Evolutionary conservation across 495 filamentous ascomycete species (phyloP), one percentile per base, ranked within the genome.

Genomic region (Trichoderma orchidacearum): DNA sequence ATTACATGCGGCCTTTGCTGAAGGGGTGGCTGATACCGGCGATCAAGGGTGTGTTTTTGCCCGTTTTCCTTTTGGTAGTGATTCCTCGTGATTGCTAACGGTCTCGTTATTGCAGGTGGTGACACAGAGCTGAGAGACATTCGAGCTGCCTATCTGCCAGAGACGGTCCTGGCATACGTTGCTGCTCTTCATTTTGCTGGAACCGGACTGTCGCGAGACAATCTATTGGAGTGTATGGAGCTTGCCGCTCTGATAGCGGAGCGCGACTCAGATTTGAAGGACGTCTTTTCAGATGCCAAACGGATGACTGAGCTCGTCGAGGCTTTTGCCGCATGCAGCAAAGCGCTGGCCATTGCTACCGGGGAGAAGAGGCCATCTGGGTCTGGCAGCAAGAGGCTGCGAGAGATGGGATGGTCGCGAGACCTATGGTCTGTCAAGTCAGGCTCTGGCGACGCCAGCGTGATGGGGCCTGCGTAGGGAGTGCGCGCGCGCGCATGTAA

Each of bases 281-380:
- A 75, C 30, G 78, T 80, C 60, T 87, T 96, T 60, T 65, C 83
- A 30, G 74, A 76, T 48, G 74, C 80, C 11, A 75, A 79, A 8
- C 79, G 87, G 30, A 86, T 94, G 85, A 75, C 78, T 58, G 87
- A 93, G 75, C 74, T 96, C 8, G 76, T 93, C 23, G 81, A 86
- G 61, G 77, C 76, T 23, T 80, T 95, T 63, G 89, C 89, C 0
- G 66, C 79, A 54, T 80, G 80, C 54, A 87, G 87, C 69, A 86
- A 85, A 66, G 81, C 81, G 13, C 81, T 95, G 65, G 76, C 93
- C 3, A 73, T 83, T 13, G 75, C 79, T 56, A 78, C 79, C 34
- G 80, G 74, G 56, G 72, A 76, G 31, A 75, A 73, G 67, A 71
- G 70, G 51, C 63, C 64, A 25, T 29, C 66, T 3, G 67, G 68